These are phyloP conservation scores for Hippophae tibetana DNA, from an alignment of 306 rosid genomes.

Conservation along the genomic window DNA sequence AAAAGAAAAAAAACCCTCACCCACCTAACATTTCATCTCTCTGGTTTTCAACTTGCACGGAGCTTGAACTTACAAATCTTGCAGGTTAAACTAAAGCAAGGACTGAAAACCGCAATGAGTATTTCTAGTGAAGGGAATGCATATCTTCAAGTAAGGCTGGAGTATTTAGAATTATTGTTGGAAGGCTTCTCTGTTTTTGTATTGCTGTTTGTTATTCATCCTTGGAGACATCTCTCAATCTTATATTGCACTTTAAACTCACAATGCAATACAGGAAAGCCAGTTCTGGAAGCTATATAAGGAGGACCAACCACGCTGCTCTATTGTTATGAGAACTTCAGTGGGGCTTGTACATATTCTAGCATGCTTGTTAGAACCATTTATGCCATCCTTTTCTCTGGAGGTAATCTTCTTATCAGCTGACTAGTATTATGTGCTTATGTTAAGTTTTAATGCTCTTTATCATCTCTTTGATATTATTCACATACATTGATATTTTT, in stretches of 20 bases:
- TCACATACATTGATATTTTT: background rate
- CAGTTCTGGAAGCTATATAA: slow-evolving; percentile 72
- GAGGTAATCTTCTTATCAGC: slow-evolving; percentile 31
- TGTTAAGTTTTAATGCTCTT: background rate
- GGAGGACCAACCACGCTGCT: slow-evolving; percentile 42
- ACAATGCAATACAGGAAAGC: slow-evolving; percentile 33
- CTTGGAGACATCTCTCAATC: background rate
- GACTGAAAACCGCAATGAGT: slow-evolving; percentile 54
- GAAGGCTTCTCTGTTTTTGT: background rate
- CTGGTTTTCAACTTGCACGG: no score
- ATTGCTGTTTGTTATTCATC: background rate
- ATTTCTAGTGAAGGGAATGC: slow-evolving; percentile 67
- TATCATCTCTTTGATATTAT: background rate
- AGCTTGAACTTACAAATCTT: no score
- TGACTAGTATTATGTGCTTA: background rate
- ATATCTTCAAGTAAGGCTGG: slow-evolving; percentile 48
- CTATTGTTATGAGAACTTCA: slow-evolving; percentile 57
- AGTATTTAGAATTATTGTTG: background rate
- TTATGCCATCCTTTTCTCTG: slow-evolving; percentile 63
- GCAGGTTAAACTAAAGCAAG: slow-evolving; percentile 76
- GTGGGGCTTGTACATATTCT: slow-evolving; percentile 56
- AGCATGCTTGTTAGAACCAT: slow-evolving; percentile 55
- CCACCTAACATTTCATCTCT: no score
- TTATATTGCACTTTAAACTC: no score
- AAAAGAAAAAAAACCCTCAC: no score